Evolutionary conservation across 371 early-diverging fungal genomes (phyloP), one percentile per base, ranked within the genome.

Genomic region (Batrachochytrium dendrobatidis): DNA sequence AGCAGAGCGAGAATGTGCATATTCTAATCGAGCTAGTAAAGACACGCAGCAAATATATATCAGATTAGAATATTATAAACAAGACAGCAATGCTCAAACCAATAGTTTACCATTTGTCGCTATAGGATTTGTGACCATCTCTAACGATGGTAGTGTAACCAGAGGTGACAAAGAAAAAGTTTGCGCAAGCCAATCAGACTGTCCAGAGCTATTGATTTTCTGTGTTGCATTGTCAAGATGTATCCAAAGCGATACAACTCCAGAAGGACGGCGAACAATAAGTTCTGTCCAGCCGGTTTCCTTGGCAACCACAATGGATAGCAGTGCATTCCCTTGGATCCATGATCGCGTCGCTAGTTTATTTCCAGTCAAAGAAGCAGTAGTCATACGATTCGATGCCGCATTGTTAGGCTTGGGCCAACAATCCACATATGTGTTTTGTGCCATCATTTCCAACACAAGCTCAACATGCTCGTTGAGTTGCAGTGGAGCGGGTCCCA

Each of bases 401-500:
- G 15, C 80, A 83, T 50, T 83, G 17, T 31, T 15, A 0, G 70
- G 62, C 35, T 62, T 82, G 26, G 86, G 78, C 51, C 75, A 76
- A 45, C 83, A 83, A 66, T 89, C 87, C 10, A 86, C 83, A 71
- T 79, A 91, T 22, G 89, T 76, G 69, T 90, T 89, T 22, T 91
- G 84, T 17, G 91, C 80, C 22, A 97, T 73, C 89, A 95, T 90
- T 62, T 97, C 97, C 63, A 97, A 75, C 55, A 93, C 92, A 8
- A 94, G 86, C 61, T 87, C 88, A 0, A 87, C 85, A 46, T 82
- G 86, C 64, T 91, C 94, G 62, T 88, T 88, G 49, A 90, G 20
- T 26, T 5, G 12, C 46, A 26, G 3, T 26, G 3, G 6, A 7
- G 46, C 46, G 12, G 46, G 5, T 26, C 24, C 6, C 46, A 26